Evolutionary conservation across 148 eudicot species (phyloP).

Genomic region (Rhododendron ferrugineum): DNA sequence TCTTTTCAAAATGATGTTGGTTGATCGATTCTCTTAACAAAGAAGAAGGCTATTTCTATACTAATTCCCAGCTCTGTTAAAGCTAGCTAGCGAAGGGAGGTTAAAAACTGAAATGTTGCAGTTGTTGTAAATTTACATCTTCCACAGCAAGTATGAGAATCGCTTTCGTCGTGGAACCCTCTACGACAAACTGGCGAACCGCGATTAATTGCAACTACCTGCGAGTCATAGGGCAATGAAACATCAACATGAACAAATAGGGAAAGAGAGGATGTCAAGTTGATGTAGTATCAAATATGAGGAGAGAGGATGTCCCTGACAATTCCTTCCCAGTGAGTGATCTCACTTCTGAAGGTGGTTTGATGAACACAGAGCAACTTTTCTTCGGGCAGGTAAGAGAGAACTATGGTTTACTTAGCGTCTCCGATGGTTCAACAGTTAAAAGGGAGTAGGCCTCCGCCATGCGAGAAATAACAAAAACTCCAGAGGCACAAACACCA

Average conservation of each 20-base stretch:
- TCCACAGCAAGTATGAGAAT: not conserved
- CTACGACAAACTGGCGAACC: not conserved
- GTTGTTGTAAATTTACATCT: not conserved
- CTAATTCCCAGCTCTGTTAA: not conserved
- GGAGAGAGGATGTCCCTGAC: not conserved
- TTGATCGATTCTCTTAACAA: not conserved
- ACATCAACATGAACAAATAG: not conserved
- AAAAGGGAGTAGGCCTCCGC: not conserved
- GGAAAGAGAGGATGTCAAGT: not conserved
- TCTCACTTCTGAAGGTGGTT: not conserved
- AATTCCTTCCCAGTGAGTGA: not conserved
- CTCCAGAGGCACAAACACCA: not conserved
- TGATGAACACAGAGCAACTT: not conserved
- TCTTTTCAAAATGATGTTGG: not conserved
- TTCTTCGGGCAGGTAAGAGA: not conserved
- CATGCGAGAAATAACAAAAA: not conserved
- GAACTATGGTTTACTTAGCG: not conserved
- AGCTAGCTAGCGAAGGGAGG: not conserved
- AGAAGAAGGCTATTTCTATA: no score
- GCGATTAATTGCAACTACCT: not conserved
- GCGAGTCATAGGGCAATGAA: not conserved
- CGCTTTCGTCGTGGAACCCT: not conserved
- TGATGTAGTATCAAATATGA: not conserved
- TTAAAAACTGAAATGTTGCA: not conserved
- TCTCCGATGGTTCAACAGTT: not conserved